Evolutionary conservation across 768 basidiomycete species (phyloP).

Genomic region (Amylocystis lapponica): DNA sequence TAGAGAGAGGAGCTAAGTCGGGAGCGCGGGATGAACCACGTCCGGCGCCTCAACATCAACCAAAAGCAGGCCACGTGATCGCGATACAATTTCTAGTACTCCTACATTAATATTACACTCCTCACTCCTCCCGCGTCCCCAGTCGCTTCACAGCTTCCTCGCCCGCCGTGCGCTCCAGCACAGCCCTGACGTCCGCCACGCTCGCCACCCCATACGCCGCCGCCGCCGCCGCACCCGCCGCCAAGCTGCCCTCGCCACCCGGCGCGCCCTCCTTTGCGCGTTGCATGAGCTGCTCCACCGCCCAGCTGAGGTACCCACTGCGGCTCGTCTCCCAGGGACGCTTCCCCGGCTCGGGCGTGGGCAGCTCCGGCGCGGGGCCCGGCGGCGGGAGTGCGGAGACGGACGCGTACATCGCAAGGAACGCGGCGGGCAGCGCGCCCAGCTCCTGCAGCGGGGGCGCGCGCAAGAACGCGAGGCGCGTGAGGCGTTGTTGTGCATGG

Average conservation of each 20-base stretch:
- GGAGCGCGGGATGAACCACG: too few species aligned
- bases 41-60: too few species aligned
- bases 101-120: too few species aligned
- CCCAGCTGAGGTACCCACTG: conserved; percentile 78
- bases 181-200: conserved; percentile 16
- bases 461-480: conserved; percentile 39
- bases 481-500: conserved; percentile 39
- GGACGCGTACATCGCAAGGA: conserved; percentile 40
- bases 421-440: conserved; percentile 32
- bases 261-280: conserved; percentile 20
- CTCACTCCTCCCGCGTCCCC: too few species aligned
- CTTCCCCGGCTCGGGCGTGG: conserved; percentile 53
- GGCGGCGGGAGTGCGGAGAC: conserved; percentile 43
- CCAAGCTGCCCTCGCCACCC: conserved; percentile 15
- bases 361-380: conserved; percentile 13
- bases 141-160: background rate
- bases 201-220: conserved; percentile 14
- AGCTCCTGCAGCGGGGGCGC: conserved; percentile 37
- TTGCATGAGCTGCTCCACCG: conserved; percentile 47
- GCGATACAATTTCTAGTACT: too few species aligned
- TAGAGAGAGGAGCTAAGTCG: too few species aligned
- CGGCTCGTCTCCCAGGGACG: conserved; percentile 73
- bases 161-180: conserved; percentile 9
- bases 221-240: conserved; percentile 13
- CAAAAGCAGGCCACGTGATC: too few species aligned